phyloP scores from a whole-genome alignment of 306 rosid species.

The Echinosophora koreensis region DNA sequence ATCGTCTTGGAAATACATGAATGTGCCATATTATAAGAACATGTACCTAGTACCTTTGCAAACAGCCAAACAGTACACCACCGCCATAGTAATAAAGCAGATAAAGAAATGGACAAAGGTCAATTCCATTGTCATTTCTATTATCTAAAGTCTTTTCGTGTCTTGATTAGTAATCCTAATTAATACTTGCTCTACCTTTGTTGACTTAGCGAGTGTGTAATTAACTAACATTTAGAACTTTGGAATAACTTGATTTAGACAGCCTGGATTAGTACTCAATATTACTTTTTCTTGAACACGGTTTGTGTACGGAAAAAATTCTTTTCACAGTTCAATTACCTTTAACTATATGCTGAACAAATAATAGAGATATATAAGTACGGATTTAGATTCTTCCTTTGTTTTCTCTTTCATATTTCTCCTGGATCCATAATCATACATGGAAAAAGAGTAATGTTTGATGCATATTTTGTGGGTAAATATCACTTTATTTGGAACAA shows the following conservation, averaged over 20 bases:
- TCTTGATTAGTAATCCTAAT: slow-evolving; percentile 36
- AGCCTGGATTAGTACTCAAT: not conserved
- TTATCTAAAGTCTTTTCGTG: slow-evolving; percentile 30
- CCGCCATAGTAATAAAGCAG: not conserved
- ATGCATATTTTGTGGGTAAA: too few relatives aligned
- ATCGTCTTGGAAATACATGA: slow-evolving; percentile 34
- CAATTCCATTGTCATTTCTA: slow-evolving; percentile 33
- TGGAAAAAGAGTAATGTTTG: too few relatives aligned
- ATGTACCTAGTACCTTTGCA: slow-evolving; percentile 42
- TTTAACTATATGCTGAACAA: too few relatives aligned
- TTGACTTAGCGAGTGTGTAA: slow-evolving; percentile 38
- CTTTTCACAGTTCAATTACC: too few relatives aligned
- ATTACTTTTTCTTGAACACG: too few relatives aligned
- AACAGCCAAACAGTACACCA: slow-evolving; percentile 8
- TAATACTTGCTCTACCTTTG: slow-evolving; percentile 23
- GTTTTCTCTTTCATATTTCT: too few relatives aligned
- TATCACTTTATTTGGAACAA: too few relatives aligned
- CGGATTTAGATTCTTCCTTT: too few relatives aligned
- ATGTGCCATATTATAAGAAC: slow-evolving; percentile 13
- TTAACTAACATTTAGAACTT: slow-evolving; percentile 26
- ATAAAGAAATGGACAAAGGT: slow-evolving; percentile 44
- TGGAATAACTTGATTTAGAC: slow-evolving; percentile 43
- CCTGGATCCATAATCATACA: too few relatives aligned
- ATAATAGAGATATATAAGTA: too few relatives aligned
- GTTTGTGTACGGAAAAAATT: too few relatives aligned